These are phyloP conservation scores for Sporothrix phasma DNA, from an alignment of 2,329 filamentous ascomycete genomes.

Conservation along the genomic window DNA sequence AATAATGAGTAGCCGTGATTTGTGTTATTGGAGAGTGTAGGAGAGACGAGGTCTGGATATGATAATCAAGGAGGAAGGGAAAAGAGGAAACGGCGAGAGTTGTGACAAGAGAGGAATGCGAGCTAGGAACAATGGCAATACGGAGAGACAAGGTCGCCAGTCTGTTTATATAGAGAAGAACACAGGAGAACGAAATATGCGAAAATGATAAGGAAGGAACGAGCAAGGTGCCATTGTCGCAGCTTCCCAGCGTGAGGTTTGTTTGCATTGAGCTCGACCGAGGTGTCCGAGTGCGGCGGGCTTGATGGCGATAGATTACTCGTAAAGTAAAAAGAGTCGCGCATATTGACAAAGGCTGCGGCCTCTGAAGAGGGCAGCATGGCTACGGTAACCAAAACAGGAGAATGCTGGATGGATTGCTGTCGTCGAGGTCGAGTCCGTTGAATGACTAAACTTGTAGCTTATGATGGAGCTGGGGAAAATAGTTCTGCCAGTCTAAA, in stretches of 20 bases:
- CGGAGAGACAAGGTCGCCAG: not conserved
- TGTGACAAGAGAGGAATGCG: not conserved
- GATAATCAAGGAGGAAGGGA: not conserved
- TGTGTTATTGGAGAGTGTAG: not conserved
- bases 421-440: no score
- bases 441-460: conserved; percentile 2
- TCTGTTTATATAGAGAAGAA: not conserved
- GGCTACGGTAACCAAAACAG: no score
- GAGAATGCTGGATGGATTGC: no score
- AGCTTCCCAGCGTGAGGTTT: no score
- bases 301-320: not conserved
- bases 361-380: no score
- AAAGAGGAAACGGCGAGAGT: no score
- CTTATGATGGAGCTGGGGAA: conserved; percentile 1
- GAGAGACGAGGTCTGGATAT: not conserved
- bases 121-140: not conserved
- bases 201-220: not conserved
- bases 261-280: not conserved
- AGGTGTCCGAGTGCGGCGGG: not conserved
- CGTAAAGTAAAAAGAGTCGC: no score
- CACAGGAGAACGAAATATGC: not conserved
- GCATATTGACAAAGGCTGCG: no score
- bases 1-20: not conserved
- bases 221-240: not conserved
- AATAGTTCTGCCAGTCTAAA: not conserved